Conservation (phyloP, 2,329 filamentous ascomycete species). For the Clathrospora elynae region DNA sequence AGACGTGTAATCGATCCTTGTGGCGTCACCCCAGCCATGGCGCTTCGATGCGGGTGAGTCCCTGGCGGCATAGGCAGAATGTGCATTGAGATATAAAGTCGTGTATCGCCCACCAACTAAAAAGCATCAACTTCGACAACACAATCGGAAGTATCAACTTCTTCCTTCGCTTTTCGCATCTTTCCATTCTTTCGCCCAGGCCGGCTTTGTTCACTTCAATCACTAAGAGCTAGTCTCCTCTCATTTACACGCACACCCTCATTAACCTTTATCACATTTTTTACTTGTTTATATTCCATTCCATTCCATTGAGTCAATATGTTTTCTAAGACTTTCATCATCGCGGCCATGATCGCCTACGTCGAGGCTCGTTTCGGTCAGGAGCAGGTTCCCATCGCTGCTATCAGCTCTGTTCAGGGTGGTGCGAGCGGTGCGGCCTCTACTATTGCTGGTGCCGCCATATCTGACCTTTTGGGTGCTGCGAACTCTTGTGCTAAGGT, state of each 20-base stretch:
- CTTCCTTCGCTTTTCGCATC: conserved; percentile 24
- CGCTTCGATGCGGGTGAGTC: too few relatives aligned
- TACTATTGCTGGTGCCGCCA: conserved; percentile 66
- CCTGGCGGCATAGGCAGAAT: conserved; percentile 1
- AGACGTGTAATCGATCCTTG: conserved; percentile 32
- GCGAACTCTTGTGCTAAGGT: conserved; percentile 70
- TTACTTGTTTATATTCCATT: too few relatives aligned
- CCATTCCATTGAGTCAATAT: too few relatives aligned
- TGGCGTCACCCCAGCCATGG: conserved; percentile 23
- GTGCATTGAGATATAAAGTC: conserved; percentile 37
- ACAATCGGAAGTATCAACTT: conserved; percentile 31
- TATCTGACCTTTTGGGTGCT: conserved; percentile 66
- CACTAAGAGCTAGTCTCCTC: conserved; percentile 46
- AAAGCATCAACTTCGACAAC: conserved; percentile 37
- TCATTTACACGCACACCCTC: conserved; percentile 4
- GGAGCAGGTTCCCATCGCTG: conserved; percentile 63
- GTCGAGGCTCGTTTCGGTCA: conserved; percentile 62
- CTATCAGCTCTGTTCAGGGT: conserved; percentile 59
- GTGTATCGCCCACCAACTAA: conserved; percentile 14
- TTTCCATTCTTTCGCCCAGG: conserved; percentile 39
- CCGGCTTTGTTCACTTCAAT: conserved; percentile 30
- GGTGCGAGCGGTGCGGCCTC: conserved; percentile 65
- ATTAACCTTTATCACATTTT: conserved; percentile 23
- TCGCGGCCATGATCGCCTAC: conserved; percentile 42
- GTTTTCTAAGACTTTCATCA: conserved; percentile 41